Evolutionary conservation across 1,284 basidiomycete species (phyloP).

Genomic region (Ceratobasidium sp.): DNA sequence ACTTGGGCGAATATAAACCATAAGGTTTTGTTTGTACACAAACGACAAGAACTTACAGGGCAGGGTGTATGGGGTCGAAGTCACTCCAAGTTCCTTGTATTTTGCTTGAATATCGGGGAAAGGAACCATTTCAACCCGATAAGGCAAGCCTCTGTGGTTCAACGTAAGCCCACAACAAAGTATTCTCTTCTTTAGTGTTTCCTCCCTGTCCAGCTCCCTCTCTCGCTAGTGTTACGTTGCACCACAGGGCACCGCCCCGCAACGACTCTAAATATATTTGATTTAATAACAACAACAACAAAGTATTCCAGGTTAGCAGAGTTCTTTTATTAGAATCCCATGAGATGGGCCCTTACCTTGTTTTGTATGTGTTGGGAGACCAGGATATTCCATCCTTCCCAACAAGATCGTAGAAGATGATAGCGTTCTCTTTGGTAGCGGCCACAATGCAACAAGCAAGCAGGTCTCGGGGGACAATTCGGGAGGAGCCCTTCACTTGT

Average conservation of each 20-base stretch:
- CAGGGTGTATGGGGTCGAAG: conserved; percentile 20
- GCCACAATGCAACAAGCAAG: not conserved
- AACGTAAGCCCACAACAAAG: conserved; percentile 44
- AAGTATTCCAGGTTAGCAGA: not conserved
- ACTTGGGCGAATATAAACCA: not conserved
- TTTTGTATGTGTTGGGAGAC: conserved; percentile 20
- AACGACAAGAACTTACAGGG: conserved; percentile 20
- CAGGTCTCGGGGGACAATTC: not conserved
- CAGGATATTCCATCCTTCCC: not conserved
- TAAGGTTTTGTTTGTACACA: not conserved
- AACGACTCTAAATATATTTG: not conserved
- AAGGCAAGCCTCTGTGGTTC: conserved; percentile 50
- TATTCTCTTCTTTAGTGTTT: not conserved
- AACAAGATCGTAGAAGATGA: conserved; percentile 20
- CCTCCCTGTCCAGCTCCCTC: too few species aligned
- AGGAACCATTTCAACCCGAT: conserved; percentile 49
- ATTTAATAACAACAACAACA: not conserved
- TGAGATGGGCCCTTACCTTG: not conserved
- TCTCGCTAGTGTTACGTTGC: too few species aligned
- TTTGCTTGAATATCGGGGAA: conserved; percentile 49
- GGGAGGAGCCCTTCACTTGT: not conserved
- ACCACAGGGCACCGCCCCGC: too few species aligned
- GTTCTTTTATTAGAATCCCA: not conserved
- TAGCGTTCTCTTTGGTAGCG: not conserved
- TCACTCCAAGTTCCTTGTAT: conserved; percentile 43